phyloP scores from a whole-genome alignment of 192 early-diverging fungal species.

The Mortierella claussenii region DNA sequence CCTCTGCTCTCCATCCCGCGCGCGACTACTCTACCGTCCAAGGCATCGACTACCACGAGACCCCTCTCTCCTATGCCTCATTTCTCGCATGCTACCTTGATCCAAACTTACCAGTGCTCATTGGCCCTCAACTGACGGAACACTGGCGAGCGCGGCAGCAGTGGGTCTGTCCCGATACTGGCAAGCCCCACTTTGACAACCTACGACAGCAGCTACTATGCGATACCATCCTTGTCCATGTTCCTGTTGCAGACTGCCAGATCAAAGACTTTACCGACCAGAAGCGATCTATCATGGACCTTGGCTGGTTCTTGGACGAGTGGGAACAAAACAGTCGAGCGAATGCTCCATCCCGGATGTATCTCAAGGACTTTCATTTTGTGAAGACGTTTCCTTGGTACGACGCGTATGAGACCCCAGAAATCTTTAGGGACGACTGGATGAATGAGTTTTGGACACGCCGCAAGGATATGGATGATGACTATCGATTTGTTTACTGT shows the following conservation, averaged over 20 bases:
- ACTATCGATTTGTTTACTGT: slow-evolving; percentile 80
- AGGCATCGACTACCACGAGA: slow-evolving; percentile 44
- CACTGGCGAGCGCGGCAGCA: slow-evolving; percentile 66
- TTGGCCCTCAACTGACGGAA: slow-evolving; percentile 58
- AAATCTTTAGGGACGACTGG: slow-evolving; percentile 74
- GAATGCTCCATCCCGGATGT: slow-evolving; percentile 25
- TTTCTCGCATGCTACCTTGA: slow-evolving; percentile 56
- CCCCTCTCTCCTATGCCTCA: slow-evolving; percentile 50
- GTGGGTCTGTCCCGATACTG: slow-evolving; percentile 59
- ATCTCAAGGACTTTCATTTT: slow-evolving; percentile 84
- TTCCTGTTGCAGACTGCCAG: slow-evolving; percentile 72
- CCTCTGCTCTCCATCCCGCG: slow-evolving; percentile 10
- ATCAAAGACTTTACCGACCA: slow-evolving; percentile 71
- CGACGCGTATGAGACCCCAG: slow-evolving; percentile 55
- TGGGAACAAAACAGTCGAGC: slow-evolving; percentile 53
- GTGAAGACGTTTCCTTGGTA: slow-evolving; percentile 54
- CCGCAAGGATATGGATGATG: slow-evolving; percentile 58
- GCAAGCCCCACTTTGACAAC: slow-evolving; percentile 56
- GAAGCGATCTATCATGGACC: slow-evolving; percentile 62
- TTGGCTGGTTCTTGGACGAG: slow-evolving; percentile 63
- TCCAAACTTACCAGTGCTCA: slow-evolving; percentile 62
- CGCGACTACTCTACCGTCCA: slow-evolving; percentile 33
- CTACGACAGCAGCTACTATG: slow-evolving; percentile 59
- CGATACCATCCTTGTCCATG: slow-evolving; percentile 18
- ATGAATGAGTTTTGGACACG: slow-evolving; percentile 71